phyloP scores from a whole-genome alignment of 768 basidiomycete genomes.

The Naematelia aurantialba region DNA sequence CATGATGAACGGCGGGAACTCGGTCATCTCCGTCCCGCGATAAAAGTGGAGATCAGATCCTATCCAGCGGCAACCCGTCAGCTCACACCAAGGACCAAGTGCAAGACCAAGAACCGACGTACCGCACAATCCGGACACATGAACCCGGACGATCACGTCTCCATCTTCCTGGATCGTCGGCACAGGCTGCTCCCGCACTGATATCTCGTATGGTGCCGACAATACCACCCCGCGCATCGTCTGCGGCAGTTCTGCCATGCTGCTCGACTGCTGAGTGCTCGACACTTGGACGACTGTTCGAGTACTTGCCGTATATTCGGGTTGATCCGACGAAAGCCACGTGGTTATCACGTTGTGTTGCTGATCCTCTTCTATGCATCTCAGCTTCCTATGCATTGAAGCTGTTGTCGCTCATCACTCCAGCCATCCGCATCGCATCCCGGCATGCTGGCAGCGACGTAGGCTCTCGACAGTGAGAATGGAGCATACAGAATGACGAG shows the following conservation, averaged over 20 bases:
- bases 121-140: conserved; percentile 38
- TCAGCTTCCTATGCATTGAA: too few relatives aligned
- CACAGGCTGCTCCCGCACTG: conserved; percentile 21
- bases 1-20: conserved; percentile 19
- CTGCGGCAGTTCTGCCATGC: neutral
- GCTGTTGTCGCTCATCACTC: too few relatives aligned
- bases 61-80: conserved; percentile 9
- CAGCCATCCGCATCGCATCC: too few relatives aligned
- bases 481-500: neutral
- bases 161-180: conserved; percentile 22
- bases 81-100: neutral
- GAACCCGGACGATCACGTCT: conserved; percentile 39
- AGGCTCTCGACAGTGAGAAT: too few relatives aligned
- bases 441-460: too few relatives aligned
- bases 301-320: too few relatives aligned
- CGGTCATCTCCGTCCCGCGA: conserved; percentile 20
- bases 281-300: too few relatives aligned
- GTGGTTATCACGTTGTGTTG: neutral
- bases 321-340: too few relatives aligned
- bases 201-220: conserved; percentile 18
- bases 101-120: conserved; percentile 4
- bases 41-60: conserved; percentile 42
- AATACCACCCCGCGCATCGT: conserved; percentile 38
- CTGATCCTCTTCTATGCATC: too few relatives aligned
- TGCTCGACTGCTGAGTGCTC: neutral